phyloP scores from a whole-genome alignment of 371 early-diverging fungal species.

The Mortierella sp. region DNA sequence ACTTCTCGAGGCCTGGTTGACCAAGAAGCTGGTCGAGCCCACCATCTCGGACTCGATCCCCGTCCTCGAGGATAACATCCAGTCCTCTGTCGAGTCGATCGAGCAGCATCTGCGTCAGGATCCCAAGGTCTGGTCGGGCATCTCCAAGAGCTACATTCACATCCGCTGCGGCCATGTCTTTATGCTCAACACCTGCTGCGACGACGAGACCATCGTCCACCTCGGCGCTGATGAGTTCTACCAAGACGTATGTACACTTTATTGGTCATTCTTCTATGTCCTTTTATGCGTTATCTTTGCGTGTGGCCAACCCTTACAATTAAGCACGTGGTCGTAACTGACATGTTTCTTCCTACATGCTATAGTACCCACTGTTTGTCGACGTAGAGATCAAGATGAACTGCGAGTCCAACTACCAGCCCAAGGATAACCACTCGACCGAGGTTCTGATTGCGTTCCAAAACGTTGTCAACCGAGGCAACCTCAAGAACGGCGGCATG shows the following conservation, averaged over 20 bases:
- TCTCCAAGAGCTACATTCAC: constrained; percentile 49
- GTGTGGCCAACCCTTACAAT: background rate
- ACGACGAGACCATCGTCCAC: constrained; percentile 51
- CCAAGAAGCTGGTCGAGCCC: constrained; percentile 54
- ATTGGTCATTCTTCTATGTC: background rate
- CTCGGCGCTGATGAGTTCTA: constrained; percentile 55
- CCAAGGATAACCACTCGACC: constrained; percentile 10
- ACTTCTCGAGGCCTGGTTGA: constrained; percentile 44
- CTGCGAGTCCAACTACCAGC: constrained; percentile 23
- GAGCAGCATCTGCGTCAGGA: constrained; percentile 37
- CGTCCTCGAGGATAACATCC: constrained; percentile 51
- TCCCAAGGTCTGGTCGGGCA: constrained; percentile 51
- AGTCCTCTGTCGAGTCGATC: constrained; percentile 47
- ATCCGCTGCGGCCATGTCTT: constrained; percentile 54
- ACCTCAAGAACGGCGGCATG: background rate
- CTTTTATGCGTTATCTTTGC: background rate
- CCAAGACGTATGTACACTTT: constrained; percentile 27
- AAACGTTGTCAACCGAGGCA: constrained; percentile 25
- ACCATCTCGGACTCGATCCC: constrained; percentile 55
- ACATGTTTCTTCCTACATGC: background rate
- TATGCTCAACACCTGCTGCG: constrained; percentile 52
- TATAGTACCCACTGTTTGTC: constrained; percentile 31
- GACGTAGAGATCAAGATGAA: constrained; percentile 41
- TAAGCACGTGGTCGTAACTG: background rate
- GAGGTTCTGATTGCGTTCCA: constrained; percentile 33